Evolutionary conservation across 1,139 yeast genomes (phyloP).

Genomic region (Yamadazyma oceani): DNA sequence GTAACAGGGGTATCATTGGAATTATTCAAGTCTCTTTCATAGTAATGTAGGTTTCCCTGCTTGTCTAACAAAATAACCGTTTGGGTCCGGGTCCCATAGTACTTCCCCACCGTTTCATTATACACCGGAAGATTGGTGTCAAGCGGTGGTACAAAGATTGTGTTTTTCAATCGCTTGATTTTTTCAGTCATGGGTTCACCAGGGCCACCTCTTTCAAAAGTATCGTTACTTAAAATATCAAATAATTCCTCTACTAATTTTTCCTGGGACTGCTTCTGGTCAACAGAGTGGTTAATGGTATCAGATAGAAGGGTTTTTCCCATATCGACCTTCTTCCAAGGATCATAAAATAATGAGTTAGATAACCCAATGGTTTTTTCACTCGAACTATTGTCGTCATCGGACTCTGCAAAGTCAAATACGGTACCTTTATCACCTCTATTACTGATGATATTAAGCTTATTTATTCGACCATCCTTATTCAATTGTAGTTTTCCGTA

Average conservation of each 20-base stretch:
- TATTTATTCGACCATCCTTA: slow-evolving; percentile 25
- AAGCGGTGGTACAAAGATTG: slow-evolving; percentile 74
- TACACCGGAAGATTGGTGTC: slow-evolving; percentile 19
- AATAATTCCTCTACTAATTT: slow-evolving; percentile 53
- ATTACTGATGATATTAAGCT: slow-evolving; percentile 52
- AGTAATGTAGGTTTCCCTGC: slow-evolving; percentile 41
- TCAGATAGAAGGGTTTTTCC: slow-evolving; percentile 51
- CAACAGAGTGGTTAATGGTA: slow-evolving; percentile 31
- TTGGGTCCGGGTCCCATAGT: slow-evolving; percentile 90
- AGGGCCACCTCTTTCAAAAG: slow-evolving; percentile 31
- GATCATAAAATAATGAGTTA: slow-evolving; percentile 58
- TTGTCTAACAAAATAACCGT: slow-evolving; percentile 67
- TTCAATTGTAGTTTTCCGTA: slow-evolving; percentile 56
- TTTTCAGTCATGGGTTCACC: slow-evolving; percentile 26
- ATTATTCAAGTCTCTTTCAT: slow-evolving; percentile 36
- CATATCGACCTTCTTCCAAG: slow-evolving; percentile 69
- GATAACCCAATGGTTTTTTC: slow-evolving; percentile 53
- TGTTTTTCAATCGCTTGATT: slow-evolving; percentile 49
- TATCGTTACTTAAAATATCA: slow-evolving; percentile 49
- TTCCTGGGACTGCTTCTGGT: slow-evolving; percentile 30
- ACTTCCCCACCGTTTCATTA: slow-evolving; percentile 38
- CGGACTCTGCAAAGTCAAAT: slow-evolving; percentile 15
- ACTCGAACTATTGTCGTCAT: neutral
- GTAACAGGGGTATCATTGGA: slow-evolving; percentile 21
- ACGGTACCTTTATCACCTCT: slow-evolving; percentile 44